Percentiles rank a stretch among this genome's conserved stretches.
Conservation (phyloP, 768 basidiomycete species). For the Pisolithus sp. region DNA sequence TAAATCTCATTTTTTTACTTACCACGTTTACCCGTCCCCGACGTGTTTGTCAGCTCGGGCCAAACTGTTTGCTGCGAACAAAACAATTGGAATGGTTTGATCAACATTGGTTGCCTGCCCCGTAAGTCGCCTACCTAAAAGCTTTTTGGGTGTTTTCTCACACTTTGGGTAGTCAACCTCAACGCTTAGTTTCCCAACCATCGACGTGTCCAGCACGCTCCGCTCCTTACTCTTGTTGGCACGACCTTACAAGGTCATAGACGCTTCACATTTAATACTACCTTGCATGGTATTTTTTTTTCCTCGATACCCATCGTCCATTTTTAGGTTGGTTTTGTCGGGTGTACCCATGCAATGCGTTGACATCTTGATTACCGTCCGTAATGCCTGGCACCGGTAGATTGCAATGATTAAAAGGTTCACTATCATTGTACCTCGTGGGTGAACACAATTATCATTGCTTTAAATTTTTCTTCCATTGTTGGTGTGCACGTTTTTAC, state of each 20-base stretch:
- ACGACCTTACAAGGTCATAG: background rate
- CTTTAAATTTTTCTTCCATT: too few relatives aligned
- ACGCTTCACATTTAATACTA: conserved; percentile 13
- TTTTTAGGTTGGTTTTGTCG: background rate
- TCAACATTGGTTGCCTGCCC: conserved; percentile 35
- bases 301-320: background rate
- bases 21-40: background rate
- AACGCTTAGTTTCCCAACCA: conserved; percentile 2
- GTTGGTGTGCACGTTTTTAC: too few relatives aligned
- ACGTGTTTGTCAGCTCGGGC: conserved; percentile 18
- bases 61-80: conserved; percentile 37
- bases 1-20: background rate
- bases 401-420: background rate
- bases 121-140: conserved; percentile 17
- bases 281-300: background rate
- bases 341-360: background rate
- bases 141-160: background rate
- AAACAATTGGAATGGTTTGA: conserved; percentile 29
- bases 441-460: too few relatives aligned
- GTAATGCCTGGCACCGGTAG: background rate
- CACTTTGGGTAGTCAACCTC: conserved; percentile 7
- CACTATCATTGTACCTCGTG: background rate
- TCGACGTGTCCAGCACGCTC: background rate
- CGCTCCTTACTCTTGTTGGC: conserved; percentile 14
- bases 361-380: background rate